Conservation (phyloP, 1,139 yeast genomes). For the Suzukiozyma palmioleophila region DNA sequence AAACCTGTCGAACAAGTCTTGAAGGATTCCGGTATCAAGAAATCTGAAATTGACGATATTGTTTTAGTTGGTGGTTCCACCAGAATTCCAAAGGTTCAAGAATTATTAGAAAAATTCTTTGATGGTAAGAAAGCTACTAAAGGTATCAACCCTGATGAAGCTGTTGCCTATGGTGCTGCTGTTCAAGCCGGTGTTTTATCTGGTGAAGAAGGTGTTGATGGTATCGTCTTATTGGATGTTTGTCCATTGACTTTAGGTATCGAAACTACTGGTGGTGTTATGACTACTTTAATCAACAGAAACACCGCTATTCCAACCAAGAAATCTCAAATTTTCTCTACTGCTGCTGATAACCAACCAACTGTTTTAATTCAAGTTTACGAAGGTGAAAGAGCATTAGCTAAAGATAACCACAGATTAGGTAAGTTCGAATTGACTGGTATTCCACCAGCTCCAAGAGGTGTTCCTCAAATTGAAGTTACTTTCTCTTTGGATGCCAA, state of each 20-base stretch:
- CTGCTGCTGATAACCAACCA: slow-evolving; percentile 48
- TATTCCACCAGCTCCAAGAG: slow-evolving; percentile 48
- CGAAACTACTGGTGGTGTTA: slow-evolving; percentile 48
- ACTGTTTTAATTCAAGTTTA: slow-evolving; percentile 44
- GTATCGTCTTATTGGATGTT: slow-evolving; percentile 46
- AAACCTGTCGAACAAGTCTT: slow-evolving; percentile 92
- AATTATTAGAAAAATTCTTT: slow-evolving; percentile 79
- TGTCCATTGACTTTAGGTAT: slow-evolving; percentile 48
- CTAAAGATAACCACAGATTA: slow-evolving; percentile 41
- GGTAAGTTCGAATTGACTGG: slow-evolving; percentile 48
- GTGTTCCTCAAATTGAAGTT: slow-evolving; percentile 47
- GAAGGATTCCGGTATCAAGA: slow-evolving; percentile 81
- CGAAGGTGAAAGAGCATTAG: slow-evolving; percentile 47
- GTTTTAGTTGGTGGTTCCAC: slow-evolving; percentile 97
- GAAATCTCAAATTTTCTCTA: slow-evolving; percentile 45
- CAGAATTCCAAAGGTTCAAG: slow-evolving; percentile 96
- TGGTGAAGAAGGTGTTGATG: slow-evolving; percentile 58
- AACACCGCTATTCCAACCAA: slow-evolving; percentile 47
- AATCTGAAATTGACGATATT: slow-evolving; percentile 82
- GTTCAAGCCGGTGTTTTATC: slow-evolving; percentile 91
- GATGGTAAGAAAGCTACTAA: slow-evolving; percentile 91
- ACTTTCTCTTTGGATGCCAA: slow-evolving; percentile 46
- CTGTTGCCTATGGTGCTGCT: slow-evolving; percentile 54
- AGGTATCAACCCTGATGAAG: slow-evolving; percentile 91
- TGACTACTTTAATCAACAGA: slow-evolving; percentile 46